phyloP scores from a whole-genome alignment of 225 moss, liverwort and hornwort genomes.

The Anthoceros angustus region DNA sequence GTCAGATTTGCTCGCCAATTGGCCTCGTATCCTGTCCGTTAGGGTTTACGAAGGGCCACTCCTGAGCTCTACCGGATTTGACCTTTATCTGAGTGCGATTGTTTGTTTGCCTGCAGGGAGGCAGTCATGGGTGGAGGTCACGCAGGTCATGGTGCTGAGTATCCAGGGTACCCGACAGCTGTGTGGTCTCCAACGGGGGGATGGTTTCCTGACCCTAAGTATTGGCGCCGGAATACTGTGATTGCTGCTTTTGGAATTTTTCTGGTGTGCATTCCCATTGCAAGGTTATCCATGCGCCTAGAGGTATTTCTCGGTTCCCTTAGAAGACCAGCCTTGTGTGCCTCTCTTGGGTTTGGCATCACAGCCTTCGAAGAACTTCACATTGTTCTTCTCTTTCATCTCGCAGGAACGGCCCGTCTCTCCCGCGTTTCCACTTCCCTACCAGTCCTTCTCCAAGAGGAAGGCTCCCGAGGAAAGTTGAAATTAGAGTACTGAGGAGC shows the following conservation, averaged over 20 bases:
- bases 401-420: neutral
- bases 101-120: slow-evolving; percentile 6
- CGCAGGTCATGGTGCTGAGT: slow-evolving; percentile 23
- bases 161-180: slow-evolving; percentile 72
- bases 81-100: too few species aligned
- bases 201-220: slow-evolving; percentile 86
- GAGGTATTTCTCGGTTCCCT: slow-evolving; percentile 29
- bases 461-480: neutral
- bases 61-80: too few species aligned
- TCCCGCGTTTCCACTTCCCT: neutral
- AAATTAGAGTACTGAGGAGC: too few species aligned
- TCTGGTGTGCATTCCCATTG: slow-evolving; percentile 68
- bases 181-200: slow-evolving; percentile 96
- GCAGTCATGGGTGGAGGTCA: slow-evolving; percentile 43
- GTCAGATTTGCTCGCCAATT: too few species aligned
- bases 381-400: neutral
- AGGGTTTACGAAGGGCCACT: too few species aligned
- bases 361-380: neutral
- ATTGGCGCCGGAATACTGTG: slow-evolving; percentile 86
- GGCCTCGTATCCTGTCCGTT: too few species aligned
- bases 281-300: slow-evolving; percentile 71
- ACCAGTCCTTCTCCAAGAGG: neutral
- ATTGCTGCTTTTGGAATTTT: slow-evolving; percentile 62
- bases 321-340: neutral
- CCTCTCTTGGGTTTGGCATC: neutral